Evolutionary conservation across 2,329 filamentous ascomycete species (phyloP).

Genomic region (Alternaria panax): DNA sequence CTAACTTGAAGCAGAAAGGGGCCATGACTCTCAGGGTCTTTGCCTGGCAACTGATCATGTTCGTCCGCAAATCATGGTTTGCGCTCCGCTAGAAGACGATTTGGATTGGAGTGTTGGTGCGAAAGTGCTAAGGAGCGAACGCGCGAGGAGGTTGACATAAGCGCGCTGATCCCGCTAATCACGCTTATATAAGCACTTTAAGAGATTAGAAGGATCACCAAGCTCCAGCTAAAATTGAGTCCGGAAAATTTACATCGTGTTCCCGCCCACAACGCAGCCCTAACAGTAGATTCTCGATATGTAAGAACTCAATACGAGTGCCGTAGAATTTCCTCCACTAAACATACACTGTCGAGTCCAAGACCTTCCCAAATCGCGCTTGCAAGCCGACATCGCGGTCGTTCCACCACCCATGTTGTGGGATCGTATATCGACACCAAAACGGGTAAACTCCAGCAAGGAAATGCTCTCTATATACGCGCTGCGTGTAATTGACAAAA

Average conservation of each 20-base stretch:
- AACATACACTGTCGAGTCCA: neutral
- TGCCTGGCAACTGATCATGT: neutral
- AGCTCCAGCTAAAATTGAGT: neutral
- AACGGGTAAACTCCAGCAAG: neutral
- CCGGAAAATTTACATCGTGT: neutral
- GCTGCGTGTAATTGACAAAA: neutral
- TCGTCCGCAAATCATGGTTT: neutral
- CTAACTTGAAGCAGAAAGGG: neutral
- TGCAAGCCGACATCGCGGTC: neutral
- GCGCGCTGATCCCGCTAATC: neutral
- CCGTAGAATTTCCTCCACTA: neutral
- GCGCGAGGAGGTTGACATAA: neutral
- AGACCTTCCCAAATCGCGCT: neutral
- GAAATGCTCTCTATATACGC: neutral
- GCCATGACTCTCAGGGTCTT: neutral
- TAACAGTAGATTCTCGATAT: neutral
- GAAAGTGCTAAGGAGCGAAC: constrained; percentile 1
- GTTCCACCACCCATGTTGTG: neutral
- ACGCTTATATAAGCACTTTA: neutral
- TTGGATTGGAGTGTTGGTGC: neutral
- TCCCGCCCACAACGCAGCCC: neutral
- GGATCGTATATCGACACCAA: neutral
- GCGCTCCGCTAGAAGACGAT: neutral
- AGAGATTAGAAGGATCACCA: neutral
- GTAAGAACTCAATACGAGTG: neutral